A percentile compares a stretch with the other conserved stretches of the same genome.
Conservation (phyloP, 805 yeast species). For the Saccharomycopsis sp. region DNA sequence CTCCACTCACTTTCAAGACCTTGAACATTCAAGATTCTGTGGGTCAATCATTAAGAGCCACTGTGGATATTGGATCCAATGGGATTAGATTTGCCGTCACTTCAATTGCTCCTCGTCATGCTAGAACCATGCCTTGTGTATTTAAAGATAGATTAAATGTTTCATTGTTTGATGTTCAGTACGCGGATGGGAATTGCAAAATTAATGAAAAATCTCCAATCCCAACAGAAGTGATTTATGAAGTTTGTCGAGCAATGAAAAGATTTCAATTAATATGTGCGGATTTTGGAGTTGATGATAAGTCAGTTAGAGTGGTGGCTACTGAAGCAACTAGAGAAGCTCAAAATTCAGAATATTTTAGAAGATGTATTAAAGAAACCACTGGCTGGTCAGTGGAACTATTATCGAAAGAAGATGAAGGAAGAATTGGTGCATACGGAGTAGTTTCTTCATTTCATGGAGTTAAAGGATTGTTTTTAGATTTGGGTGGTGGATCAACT, state of each 20-base stretch:
- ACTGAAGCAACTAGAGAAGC: constrained; percentile 71
- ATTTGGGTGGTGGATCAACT: constrained; percentile 62
- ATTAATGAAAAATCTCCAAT: constrained; percentile 36
- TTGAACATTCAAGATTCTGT: no score
- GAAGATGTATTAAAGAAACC: constrained; percentile 42
- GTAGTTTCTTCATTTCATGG: constrained; percentile 64
- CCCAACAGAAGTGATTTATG: constrained; percentile 45
- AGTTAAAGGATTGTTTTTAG: constrained; percentile 59
- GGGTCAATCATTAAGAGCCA: no score
- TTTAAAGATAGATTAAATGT: constrained; percentile 67
- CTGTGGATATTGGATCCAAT: constrained; percentile 71
- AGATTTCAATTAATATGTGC: constrained; percentile 61
- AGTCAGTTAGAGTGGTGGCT: constrained; percentile 56
- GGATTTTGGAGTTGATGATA: constrained; percentile 58
- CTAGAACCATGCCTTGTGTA: constrained; percentile 68
- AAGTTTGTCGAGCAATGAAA: constrained; percentile 51
- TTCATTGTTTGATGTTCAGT: constrained; percentile 55
- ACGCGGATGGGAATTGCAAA: constrained; percentile 26
- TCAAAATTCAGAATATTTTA: constrained; percentile 48
- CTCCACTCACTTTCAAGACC: no score
- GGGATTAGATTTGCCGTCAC: constrained; percentile 67
- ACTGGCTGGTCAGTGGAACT: constrained; percentile 59
- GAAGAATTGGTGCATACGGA: constrained; percentile 58
- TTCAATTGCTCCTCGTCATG: constrained; percentile 57
- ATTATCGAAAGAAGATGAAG: constrained; percentile 54